phyloP scores from a whole-genome alignment of 2,329 filamentous ascomycete genomes.

The Ophiostoma sp. region DNA sequence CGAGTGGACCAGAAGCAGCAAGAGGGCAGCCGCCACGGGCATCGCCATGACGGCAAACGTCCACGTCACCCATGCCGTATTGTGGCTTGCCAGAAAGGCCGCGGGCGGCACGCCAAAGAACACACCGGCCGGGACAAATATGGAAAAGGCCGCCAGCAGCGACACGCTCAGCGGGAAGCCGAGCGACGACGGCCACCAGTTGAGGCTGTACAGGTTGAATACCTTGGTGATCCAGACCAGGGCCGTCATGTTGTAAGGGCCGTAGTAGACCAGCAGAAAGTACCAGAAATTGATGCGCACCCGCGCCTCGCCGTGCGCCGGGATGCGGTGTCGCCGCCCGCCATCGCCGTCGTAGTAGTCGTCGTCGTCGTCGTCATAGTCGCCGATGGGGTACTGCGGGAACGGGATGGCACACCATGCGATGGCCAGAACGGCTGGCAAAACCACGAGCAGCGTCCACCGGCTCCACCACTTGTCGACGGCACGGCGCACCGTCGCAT shows the following conservation, averaged over 20 bases:
- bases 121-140: constrained; percentile 54
- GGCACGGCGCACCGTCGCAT: constrained; percentile 52
- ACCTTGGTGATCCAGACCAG: constrained; percentile 67
- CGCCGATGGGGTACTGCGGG: constrained; percentile 54
- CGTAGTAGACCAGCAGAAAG: constrained; percentile 65
- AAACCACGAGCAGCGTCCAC: constrained; percentile 54
- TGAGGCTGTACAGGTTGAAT: constrained; percentile 65
- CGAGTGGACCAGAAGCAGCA: constrained; percentile 59
- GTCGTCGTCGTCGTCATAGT: constrained; percentile 37
- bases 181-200: constrained; percentile 63
- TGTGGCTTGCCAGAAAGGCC: constrained; percentile 53
- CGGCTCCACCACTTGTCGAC: constrained; percentile 60
- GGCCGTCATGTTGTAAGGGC: constrained; percentile 62
- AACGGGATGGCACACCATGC: constrained; percentile 62
- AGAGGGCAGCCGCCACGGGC: constrained; percentile 60
- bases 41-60: constrained; percentile 66
- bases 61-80: constrained; percentile 64
- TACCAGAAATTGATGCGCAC: constrained; percentile 68
- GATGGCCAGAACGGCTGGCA: constrained; percentile 57
- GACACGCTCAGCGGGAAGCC: constrained; percentile 61
- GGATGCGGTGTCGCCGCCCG: constrained; percentile 40
- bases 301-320: constrained; percentile 58
- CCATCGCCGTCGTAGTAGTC: constrained; percentile 29
- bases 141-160: constrained; percentile 55
- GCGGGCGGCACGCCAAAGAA: constrained; percentile 49